These are phyloP conservation scores for Termitomyces sp. DNA, from an alignment of 1,284 basidiomycete genomes.

Conservation along the genomic window DNA sequence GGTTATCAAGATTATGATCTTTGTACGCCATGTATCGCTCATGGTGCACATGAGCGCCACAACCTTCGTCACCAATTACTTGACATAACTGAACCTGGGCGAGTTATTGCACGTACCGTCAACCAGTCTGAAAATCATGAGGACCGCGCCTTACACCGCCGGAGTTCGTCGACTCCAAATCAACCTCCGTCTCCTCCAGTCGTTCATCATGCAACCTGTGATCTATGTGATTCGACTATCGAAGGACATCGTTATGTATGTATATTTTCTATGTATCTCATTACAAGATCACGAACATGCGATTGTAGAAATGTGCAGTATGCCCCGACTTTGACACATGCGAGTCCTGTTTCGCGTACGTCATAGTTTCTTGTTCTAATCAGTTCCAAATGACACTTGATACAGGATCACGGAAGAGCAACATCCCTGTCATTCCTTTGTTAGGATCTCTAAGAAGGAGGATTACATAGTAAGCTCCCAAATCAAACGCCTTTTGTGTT, in stretches of 20 bases:
- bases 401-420: constrained; percentile 59
- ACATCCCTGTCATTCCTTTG: constrained; percentile 77
- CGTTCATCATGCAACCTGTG: constrained; percentile 60
- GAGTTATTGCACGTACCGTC: constrained; percentile 59
- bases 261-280: constrained; percentile 2
- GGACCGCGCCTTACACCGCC: constrained; percentile 1
- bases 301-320: constrained; percentile 57
- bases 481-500: background rate
- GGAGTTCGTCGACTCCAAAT: background rate
- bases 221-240: constrained; percentile 72
- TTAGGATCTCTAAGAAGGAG: constrained; percentile 52
- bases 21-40: constrained; percentile 51
- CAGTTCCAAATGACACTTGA: constrained; percentile 2
- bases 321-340: constrained; percentile 82
- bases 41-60: constrained; percentile 42
- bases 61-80: constrained; percentile 66
- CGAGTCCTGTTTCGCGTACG: constrained; percentile 59
- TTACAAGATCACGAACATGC: background rate
- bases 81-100: constrained; percentile 57
- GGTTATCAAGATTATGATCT: constrained; percentile 58
- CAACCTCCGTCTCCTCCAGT: constrained; percentile 21
- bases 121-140: constrained; percentile 34
- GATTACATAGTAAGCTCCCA: constrained; percentile 51
- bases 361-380: background rate
- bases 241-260: constrained; percentile 60